Base-by-base conservation (phyloP, 208 protist species). In the Naegleria lovaniensis region DNA sequence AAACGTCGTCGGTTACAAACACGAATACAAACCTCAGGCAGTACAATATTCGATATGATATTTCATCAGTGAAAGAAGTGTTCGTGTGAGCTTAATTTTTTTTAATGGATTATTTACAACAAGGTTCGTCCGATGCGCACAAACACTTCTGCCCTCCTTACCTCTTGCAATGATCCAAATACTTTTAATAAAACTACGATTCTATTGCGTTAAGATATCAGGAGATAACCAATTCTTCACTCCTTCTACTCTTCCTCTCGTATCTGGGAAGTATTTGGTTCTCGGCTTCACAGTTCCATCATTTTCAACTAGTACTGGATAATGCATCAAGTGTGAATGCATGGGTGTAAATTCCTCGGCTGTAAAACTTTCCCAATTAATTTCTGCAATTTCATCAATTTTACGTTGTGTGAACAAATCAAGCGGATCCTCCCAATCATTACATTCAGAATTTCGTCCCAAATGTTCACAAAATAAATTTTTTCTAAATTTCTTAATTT, bases 401-500 rank as follows among this genome's bases (percentile, higher is more conserved):
- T 29, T 67, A 29, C 55, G 55, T 67, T 67, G 55, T 67, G 55
- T 67, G 55, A 67, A 67, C 11, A 67, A 29, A 67, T 67, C 55
- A 29, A 67, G 55, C 1, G 55, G 55, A 67, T 67, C 55, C 19
- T 67, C 55, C 55, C 55, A 67, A 67, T 67, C 22, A 19, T 67
- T 67, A 19, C 55, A 67, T 67, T 67, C 55, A 22, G 19, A 29
- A 29, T 29, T 36, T 79, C 9, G 25, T 36, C 83, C 83, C 6
- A 87, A 87, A 52, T 87, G 84, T 36, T 87, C 41, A 2, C 33
- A 52, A n/a, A 48, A 87, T 5, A 87, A 25, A 87, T 48, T n/a
- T n/a, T 87, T 22, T 87, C 84, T 48, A 33, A 87, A 87, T 16
- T 87, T 87, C 41, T 87, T 48, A 38, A 85, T 43, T 85, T 85